These are phyloP conservation scores for Alternaria gaisen DNA, from an alignment of 2,329 filamentous ascomycete genomes.

Conservation along the genomic window DNA sequence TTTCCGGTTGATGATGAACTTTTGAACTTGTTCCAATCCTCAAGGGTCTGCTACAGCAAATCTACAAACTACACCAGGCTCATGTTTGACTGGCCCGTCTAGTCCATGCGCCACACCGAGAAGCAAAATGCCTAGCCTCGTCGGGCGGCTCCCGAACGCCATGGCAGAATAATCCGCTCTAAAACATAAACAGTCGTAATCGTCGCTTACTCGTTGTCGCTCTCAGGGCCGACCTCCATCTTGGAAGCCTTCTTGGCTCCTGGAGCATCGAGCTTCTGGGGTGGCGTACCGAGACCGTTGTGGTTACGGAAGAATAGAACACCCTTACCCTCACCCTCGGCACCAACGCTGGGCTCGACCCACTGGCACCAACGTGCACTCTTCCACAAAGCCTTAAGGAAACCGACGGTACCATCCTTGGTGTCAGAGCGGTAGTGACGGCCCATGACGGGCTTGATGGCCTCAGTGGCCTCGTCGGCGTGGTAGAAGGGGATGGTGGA, in stretches of 20 bases:
- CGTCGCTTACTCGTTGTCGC: slow-evolving; percentile 40
- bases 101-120: slow-evolving; percentile 26
- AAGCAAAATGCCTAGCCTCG: slow-evolving; percentile 21
- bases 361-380: slow-evolving; percentile 91
- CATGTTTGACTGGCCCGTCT: slow-evolving; percentile 14
- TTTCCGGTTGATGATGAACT: not conserved
- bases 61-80: slow-evolving; percentile 30
- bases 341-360: slow-evolving; percentile 90
- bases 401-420: slow-evolving; percentile 77
- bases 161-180: slow-evolving; percentile 26
- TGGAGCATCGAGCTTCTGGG: slow-evolving; percentile 28
- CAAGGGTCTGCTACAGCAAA: slow-evolving; percentile 8
- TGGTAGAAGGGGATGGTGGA: slow-evolving; percentile 97
- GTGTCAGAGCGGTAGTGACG: slow-evolving; percentile 89
- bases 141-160: slow-evolving; percentile 31
- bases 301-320: slow-evolving; percentile 95
- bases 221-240: slow-evolving; percentile 47
- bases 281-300: slow-evolving; percentile 78
- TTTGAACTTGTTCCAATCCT: slow-evolving; percentile 7
- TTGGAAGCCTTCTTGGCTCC: slow-evolving; percentile 44
- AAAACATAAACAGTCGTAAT: slow-evolving; percentile 28
- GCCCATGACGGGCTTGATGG: slow-evolving; percentile 95
- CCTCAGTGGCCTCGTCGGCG: slow-evolving; percentile 91
- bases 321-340: slow-evolving; percentile 80
- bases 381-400: slow-evolving; percentile 83